Conservation (phyloP, 768 basidiomycete genomes). For the Serendipita sp. region DNA sequence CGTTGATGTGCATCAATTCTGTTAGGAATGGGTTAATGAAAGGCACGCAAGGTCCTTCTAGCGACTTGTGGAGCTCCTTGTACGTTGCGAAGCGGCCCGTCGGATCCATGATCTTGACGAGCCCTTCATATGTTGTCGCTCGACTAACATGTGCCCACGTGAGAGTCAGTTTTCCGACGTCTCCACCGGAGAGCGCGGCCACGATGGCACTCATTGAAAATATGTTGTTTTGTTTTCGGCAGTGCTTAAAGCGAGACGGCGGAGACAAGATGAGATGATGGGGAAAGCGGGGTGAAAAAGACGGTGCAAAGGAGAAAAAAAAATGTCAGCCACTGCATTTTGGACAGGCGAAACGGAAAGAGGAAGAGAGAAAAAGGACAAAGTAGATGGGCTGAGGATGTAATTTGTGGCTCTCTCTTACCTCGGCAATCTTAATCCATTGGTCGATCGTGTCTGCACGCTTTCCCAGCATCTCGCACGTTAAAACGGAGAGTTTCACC, state of each 20-base stretch:
- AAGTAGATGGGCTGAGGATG: too few species aligned
- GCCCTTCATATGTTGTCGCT: slow-evolving; percentile 32
- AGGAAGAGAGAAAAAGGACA: too few species aligned
- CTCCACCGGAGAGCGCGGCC: slow-evolving; percentile 37
- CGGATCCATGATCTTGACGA: slow-evolving; percentile 43
- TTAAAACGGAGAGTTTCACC: slow-evolving; percentile 50
- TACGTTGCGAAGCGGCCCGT: slow-evolving; percentile 40
- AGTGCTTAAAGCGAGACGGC: slow-evolving; percentile 33
- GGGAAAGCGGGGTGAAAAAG: neutral
- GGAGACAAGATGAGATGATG: neutral
- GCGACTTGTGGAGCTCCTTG: neutral
- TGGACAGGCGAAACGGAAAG: too few species aligned
- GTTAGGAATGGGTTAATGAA: slow-evolving; percentile 48
- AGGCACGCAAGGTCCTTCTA: slow-evolving; percentile 38
- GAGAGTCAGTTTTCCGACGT: slow-evolving; percentile 34
- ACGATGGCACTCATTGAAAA: slow-evolving; percentile 52
- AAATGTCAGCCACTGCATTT: too few species aligned
- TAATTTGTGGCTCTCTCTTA: slow-evolving; percentile 18
- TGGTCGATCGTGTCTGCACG: slow-evolving; percentile 46
- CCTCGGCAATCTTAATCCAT: slow-evolving; percentile 70
- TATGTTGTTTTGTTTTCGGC: slow-evolving; percentile 44
- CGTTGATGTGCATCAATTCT: slow-evolving; percentile 39
- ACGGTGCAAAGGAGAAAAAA: too few species aligned
- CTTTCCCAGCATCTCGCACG: slow-evolving; percentile 31
- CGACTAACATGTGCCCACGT: slow-evolving; percentile 52